Evolutionary conservation across 2,329 filamentous ascomycete species (phyloP).

Genomic region (Cytospora mali): DNA sequence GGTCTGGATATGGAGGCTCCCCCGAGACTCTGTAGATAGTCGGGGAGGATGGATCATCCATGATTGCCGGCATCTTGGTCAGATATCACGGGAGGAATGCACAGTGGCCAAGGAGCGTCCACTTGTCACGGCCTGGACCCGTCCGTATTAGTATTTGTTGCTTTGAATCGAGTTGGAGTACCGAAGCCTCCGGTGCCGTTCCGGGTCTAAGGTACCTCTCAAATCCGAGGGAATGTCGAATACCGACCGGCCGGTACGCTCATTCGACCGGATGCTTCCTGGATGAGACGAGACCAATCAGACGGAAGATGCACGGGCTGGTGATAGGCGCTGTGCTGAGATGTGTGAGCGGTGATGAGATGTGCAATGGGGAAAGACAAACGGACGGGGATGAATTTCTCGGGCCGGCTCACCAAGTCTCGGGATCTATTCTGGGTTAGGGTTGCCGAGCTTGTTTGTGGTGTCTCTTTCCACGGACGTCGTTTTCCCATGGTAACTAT

Average conservation of each 20-base stretch:
- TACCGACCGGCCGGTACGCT: background rate
- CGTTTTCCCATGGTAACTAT: background rate
- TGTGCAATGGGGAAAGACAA: conserved; percentile 36
- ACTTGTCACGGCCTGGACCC: conserved; percentile 5
- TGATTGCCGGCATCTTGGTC: conserved; percentile 70
- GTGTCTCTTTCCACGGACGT: background rate
- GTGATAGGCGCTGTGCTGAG: conserved; percentile 41
- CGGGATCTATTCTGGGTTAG: background rate
- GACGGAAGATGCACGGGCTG: conserved; percentile 10
- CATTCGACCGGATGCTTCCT: background rate
- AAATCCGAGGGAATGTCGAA: background rate
- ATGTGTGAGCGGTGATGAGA: conserved; percentile 48
- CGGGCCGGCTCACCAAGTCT: conserved; percentile 22
- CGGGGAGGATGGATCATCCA: conserved; percentile 74
- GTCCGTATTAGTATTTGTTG: background rate
- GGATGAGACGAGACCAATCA: conserved; percentile 15
- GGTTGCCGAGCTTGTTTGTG: background rate
- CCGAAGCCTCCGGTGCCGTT: background rate
- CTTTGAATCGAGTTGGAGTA: background rate
- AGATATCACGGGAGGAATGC: background rate
- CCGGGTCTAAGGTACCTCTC: background rate
- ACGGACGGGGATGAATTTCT: conserved; percentile 31
- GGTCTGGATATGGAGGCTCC: conserved; percentile 64
- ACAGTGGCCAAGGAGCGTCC: background rate
- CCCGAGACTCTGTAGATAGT: conserved; percentile 72